These are phyloP conservation scores for Irpex sp. DNA, from an alignment of 1,284 basidiomycete species.

Conservation along the genomic window DNA sequence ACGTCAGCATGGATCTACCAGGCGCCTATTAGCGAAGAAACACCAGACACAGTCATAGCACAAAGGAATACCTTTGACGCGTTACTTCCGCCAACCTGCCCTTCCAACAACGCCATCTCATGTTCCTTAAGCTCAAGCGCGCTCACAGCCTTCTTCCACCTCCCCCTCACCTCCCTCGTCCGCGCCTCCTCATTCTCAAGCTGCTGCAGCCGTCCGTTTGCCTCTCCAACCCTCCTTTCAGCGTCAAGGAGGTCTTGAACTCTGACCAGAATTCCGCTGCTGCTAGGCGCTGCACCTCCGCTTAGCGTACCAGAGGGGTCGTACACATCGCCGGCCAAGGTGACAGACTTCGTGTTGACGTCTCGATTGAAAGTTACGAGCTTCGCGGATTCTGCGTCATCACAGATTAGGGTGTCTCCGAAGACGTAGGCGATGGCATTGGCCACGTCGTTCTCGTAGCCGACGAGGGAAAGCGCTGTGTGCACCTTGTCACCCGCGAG, in stretches of 20 bases:
- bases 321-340: constrained; percentile 93
- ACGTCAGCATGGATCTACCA: constrained; percentile 79
- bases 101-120: constrained; percentile 78
- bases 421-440: constrained; percentile 95
- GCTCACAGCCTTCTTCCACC: constrained; percentile 64
- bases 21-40: neutral
- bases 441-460: constrained; percentile 81
- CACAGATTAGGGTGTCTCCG: constrained; percentile 89
- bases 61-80: constrained; percentile 68
- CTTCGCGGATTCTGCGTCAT: constrained; percentile 87
- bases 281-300: constrained; percentile 84
- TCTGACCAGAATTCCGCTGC: constrained; percentile 76
- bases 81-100: constrained; percentile 87
- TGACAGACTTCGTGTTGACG: constrained; percentile 81
- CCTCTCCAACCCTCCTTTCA: constrained; percentile 54
- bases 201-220: constrained; percentile 46
- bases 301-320: constrained; percentile 94
- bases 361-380: constrained; percentile 79
- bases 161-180: constrained; percentile 56
- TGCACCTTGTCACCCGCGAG: constrained; percentile 84
- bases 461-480: constrained; percentile 84
- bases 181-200: constrained; percentile 59
- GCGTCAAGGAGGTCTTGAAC: constrained; percentile 79
- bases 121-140: constrained; percentile 90
- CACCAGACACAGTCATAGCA: neutral